A percentile compares a stretch with the other conserved stretches of the same genome.
phyloP scores from a whole-genome alignment of 2,329 filamentous ascomycete genomes.

The Nannizzia gypsea region DNA sequence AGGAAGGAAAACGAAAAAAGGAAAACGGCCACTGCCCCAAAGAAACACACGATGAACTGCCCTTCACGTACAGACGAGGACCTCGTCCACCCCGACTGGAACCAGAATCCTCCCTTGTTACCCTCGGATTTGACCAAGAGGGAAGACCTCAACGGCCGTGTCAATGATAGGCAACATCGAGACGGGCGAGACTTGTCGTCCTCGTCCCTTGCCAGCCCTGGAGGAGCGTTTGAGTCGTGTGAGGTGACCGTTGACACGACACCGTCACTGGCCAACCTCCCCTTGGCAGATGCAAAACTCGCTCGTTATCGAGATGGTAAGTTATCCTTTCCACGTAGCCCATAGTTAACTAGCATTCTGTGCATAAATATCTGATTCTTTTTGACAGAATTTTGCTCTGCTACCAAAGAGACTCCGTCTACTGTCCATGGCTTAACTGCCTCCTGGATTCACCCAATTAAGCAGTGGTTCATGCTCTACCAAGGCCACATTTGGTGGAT shows the following conservation, averaged over 20 bases:
- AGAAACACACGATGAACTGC: slow-evolving; percentile 39
- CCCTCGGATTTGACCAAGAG: slow-evolving; percentile 41
- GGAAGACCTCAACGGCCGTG: slow-evolving; percentile 45
- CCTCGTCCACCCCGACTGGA: slow-evolving; percentile 37
- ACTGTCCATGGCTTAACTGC: neutral
- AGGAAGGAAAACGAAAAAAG: too few species aligned
- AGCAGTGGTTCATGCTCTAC: neutral
- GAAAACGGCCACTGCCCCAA: neutral
- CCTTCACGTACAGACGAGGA: slow-evolving; percentile 43
- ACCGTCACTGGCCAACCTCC: neutral
- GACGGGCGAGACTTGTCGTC: slow-evolving; percentile 9
- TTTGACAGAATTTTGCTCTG: slow-evolving; percentile 12
- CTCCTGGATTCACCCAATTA: slow-evolving; percentile 5
- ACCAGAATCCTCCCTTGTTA: slow-evolving; percentile 43
- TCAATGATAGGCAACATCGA: slow-evolving; percentile 38
- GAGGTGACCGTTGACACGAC: slow-evolving; percentile 9
- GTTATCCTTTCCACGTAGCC: neutral
- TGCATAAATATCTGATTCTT: neutral
- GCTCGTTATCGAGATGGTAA: slow-evolving; percentile 13
- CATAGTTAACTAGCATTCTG: neutral
- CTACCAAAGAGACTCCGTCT: slow-evolving; percentile 6
- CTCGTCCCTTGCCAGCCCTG: neutral
- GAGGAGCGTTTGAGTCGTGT: slow-evolving; percentile 6
- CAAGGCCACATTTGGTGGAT: slow-evolving; percentile 8
- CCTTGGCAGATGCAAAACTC: slow-evolving; percentile 13